Evolutionary conservation across 768 basidiomycete species (phyloP), one percentile per base, ranked within the genome.

Genomic region (Suillus americanus): DNA sequence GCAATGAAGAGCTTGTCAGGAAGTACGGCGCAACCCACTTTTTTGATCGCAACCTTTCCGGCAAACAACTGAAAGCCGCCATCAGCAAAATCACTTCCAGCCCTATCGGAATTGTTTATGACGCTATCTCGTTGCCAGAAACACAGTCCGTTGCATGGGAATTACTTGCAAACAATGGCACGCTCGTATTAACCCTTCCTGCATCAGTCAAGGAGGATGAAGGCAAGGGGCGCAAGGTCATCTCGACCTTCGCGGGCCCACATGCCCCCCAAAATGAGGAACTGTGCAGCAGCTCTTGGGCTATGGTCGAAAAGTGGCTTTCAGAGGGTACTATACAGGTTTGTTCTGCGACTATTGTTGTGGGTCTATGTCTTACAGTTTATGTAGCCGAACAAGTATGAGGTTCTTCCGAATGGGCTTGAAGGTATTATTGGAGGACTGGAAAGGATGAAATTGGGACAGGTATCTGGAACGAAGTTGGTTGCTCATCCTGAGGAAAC

Each of bases 381-480:
- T 13, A 3, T 67, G 25, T 54, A 80, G 82, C 81, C 83, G 1
- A 79, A 78, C 66, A 71, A 73, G n/a, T 65, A 77, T 7, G 79
- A 84, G 66, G 69, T 82, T 16, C 69, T 85, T 13, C 75, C 78
- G 0, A 68, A 72, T 20, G 84, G 84, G 2, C 72, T 85, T 1
- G 62, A 67, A 7, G 82, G 77, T 9, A 74, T 84, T 12, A 53
- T 64, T 0, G 74, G 61, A 13, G 82, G 79, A 3, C 65, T 85
- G 30, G 71, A 78, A 51, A 71, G 71, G 64, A 54, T 84, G 68
- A 71, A 70, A 69, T 65, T 67, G 5, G 74, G 79, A 13, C 65
- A 79, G 63, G 73, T 83, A 28, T 82, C 80, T 25, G 83, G 78
- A 3, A 71, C 66, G 23, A 85, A 85, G 68, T 69, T 84, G 18